phyloP scores from a whole-genome alignment of 768 basidiomycete genomes.

The Panellus pusillus region DNA sequence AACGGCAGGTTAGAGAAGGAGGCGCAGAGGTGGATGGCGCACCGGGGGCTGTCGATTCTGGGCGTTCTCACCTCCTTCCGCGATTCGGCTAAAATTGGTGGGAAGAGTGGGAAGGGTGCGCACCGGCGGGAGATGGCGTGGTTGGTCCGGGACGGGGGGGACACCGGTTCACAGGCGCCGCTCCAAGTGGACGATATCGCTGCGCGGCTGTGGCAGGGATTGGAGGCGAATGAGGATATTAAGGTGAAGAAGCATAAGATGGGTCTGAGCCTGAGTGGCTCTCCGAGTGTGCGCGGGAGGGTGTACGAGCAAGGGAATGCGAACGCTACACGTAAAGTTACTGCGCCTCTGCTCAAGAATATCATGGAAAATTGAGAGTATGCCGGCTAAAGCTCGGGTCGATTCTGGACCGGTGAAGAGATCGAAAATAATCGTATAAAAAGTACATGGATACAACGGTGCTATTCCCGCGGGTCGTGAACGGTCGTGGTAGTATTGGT shows the following conservation, averaged over 20 bases:
- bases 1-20: conserved; percentile 43
- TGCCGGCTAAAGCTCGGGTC: neutral
- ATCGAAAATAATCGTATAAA: neutral
- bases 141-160: conserved; percentile 47
- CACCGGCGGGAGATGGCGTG: conserved; percentile 68
- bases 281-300: conserved; percentile 38
- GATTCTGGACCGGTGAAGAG: neutral
- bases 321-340: conserved; percentile 61
- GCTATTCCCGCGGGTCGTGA: no score
- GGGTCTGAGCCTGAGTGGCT: conserved; percentile 34
- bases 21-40: conserved; percentile 58
- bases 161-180: conserved; percentile 15
- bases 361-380: conserved; percentile 47
- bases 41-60: conserved; percentile 62
- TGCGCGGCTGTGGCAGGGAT: conserved; percentile 51
- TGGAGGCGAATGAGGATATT: conserved; percentile 58
- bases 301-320: conserved; percentile 70
- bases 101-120: conserved; percentile 46
- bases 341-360: conserved; percentile 63
- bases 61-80: conserved; percentile 81
- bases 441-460: neutral
- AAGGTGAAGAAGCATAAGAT: conserved; percentile 50
- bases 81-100: conserved; percentile 35
- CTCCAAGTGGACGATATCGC: conserved; percentile 43
- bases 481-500: no score